These are phyloP conservation scores for Fagus crenata DNA, from an alignment of 306 rosid genomes.

Conservation along the genomic window DNA sequence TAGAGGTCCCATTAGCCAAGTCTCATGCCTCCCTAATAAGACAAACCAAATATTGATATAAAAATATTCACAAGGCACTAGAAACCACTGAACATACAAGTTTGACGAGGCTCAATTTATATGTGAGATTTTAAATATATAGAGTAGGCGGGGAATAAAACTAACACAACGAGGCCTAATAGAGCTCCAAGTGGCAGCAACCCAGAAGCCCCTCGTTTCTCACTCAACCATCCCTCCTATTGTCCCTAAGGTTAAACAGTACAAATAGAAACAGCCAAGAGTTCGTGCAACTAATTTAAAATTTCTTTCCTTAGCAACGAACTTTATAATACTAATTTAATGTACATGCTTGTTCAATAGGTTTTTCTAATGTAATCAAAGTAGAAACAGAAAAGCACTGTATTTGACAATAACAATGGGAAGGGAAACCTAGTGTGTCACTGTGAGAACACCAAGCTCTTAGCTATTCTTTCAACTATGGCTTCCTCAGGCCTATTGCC, in stretches of 20 bases:
- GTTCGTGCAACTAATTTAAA: conserved; percentile 38
- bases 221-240: conserved; percentile 28
- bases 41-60: conserved; percentile 28
- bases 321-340: conserved; percentile 10
- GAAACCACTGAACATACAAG: conserved; percentile 31
- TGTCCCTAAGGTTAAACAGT: conserved; percentile 38
- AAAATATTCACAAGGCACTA: conserved; percentile 24
- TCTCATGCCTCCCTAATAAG: neutral
- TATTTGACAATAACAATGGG: conserved; percentile 37
- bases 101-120: conserved; percentile 48
- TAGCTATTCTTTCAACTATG: conserved; percentile 44
- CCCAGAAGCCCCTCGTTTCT: conserved; percentile 22
- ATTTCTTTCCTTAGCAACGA: conserved; percentile 31
- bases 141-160: conserved; percentile 30
- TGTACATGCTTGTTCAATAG: conserved; percentile 7
- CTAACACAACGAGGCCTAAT: conserved; percentile 38
- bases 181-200: conserved; percentile 82
- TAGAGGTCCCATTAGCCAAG: conserved; percentile 19
- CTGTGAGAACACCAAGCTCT: conserved; percentile 48
- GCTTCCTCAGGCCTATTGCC: conserved; percentile 64
- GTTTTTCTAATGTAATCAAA: conserved; percentile 18
- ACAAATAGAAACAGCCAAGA: conserved; percentile 60
- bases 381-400: conserved; percentile 15
- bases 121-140: conserved; percentile 23
- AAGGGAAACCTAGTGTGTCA: conserved; percentile 23